Evolutionary conservation across 768 basidiomycete genomes (phyloP).

Genomic region (Leucosporidium scottii): DNA sequence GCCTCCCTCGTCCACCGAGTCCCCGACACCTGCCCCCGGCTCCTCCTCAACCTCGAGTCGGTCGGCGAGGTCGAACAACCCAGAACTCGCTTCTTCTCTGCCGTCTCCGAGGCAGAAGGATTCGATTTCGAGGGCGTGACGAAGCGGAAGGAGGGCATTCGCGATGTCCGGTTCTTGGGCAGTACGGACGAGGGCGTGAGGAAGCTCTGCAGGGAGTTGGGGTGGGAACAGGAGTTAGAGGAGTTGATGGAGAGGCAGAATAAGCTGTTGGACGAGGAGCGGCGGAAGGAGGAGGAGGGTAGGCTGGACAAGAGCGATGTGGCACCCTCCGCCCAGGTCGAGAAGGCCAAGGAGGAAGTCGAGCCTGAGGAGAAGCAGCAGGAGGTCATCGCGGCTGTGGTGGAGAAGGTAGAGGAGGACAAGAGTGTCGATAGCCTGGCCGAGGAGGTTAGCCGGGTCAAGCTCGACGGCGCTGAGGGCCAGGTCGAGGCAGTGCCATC

Average conservation of each 20-base stretch:
- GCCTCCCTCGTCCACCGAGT: conserved; percentile 64
- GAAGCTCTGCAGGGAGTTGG: conserved; percentile 12
- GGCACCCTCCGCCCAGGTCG: background rate
- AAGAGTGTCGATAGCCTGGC: no score
- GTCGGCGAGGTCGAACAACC: conserved; percentile 52
- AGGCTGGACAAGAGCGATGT: background rate
- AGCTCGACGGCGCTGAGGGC: no score
- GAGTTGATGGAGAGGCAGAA: conserved; percentile 6
- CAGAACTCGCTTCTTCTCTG: background rate
- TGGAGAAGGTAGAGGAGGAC: background rate
- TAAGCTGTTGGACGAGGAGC: background rate
- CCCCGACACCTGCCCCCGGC: conserved; percentile 57
- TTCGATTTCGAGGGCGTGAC: conserved; percentile 24
- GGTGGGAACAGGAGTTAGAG: conserved; percentile 10
- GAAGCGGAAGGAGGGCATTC: background rate
- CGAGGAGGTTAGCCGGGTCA: no score
- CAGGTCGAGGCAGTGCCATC: no score
- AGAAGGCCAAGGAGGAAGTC: background rate
- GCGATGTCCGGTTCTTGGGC: conserved; percentile 23
- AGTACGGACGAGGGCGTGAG: conserved; percentile 10
- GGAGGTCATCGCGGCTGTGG: background rate
- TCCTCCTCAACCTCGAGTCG: conserved; percentile 79
- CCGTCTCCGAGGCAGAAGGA: background rate
- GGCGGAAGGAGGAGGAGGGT: background rate
- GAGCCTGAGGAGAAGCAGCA: background rate